Percentiles rank a stretch among this genome's conserved stretches.
phyloP scores from a whole-genome alignment of 306 rosid species.

The Rubus parviflorus region DNA sequence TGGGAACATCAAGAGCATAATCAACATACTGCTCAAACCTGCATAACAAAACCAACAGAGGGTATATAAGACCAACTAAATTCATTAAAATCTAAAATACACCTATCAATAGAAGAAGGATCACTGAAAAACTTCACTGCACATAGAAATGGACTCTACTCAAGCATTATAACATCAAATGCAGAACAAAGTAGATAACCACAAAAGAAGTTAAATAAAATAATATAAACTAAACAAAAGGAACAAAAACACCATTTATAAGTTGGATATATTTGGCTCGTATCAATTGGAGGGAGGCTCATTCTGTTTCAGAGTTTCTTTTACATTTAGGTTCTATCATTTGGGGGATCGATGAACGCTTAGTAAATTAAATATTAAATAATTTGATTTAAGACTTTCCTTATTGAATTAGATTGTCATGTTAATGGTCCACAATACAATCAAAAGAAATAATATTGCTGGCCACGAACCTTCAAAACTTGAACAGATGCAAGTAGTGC shows the following conservation, averaged over 20 bases:
- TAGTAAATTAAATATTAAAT: too few relatives aligned
- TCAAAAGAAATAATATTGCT: neutral
- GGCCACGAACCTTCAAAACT: neutral
- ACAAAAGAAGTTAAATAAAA: neutral
- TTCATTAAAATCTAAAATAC: conserved; percentile 19
- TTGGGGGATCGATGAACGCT: too few relatives aligned
- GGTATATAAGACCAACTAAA: conserved; percentile 17
- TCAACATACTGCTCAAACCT: conserved; percentile 96
- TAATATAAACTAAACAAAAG: neutral
- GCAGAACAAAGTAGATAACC: neutral
- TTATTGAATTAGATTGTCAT: too few relatives aligned
- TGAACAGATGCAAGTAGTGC: neutral
- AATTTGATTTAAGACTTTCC: too few relatives aligned
- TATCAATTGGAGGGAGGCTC: too few relatives aligned
- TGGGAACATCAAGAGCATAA: conserved; percentile 97
- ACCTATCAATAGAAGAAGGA: conserved; percentile 3
- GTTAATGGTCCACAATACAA: too few relatives aligned
- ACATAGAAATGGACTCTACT: neutral
- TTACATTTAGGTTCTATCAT: too few relatives aligned
- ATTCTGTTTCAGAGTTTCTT: too few relatives aligned
- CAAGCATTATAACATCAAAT: neutral
- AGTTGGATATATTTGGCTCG: too few relatives aligned
- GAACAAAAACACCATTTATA: neutral
- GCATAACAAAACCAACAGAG: conserved; percentile 32
- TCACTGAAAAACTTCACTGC: neutral